phyloP scores from a whole-genome alignment of 1,284 basidiomycete genomes.

The Psilocybe mexicana region DNA sequence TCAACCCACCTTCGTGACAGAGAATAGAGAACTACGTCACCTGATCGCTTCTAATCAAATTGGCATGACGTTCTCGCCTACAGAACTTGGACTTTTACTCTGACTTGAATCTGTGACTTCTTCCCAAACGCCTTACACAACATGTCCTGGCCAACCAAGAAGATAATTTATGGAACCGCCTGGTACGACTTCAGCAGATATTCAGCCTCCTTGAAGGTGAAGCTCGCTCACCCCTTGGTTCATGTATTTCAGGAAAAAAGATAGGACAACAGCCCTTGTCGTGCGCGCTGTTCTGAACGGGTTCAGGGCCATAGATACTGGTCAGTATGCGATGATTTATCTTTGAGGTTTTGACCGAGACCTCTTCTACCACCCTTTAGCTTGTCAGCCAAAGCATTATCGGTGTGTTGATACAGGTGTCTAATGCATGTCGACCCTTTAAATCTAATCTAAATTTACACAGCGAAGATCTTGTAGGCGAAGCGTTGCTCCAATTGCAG shows the following conservation, averaged over 20 bases:
- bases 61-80: too few species aligned
- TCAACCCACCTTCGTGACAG: too few species aligned
- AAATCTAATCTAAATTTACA: neutral
- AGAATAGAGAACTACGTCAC: too few species aligned
- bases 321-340: slow-evolving; percentile 34
- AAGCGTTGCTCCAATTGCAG: slow-evolving; percentile 57
- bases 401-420: slow-evolving; percentile 40
- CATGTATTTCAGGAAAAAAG: slow-evolving; percentile 61
- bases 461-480: slow-evolving; percentile 80
- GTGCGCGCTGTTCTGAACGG: slow-evolving; percentile 71
- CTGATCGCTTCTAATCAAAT: too few species aligned
- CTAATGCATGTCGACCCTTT: neutral
- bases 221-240: neutral
- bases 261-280: slow-evolving; percentile 67
- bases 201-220: neutral
- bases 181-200: slow-evolving; percentile 27
- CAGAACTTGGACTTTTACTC: too few species aligned
- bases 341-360: slow-evolving; percentile 11
- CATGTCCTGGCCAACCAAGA: slow-evolving; percentile 5
- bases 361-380: slow-evolving; percentile 33
- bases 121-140: too few species aligned
- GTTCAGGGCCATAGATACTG: slow-evolving; percentile 79
- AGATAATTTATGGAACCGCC: slow-evolving; percentile 40
- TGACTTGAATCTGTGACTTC: too few species aligned
- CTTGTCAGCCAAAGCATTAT: slow-evolving; percentile 79